Percentiles rank a stretch among this genome's conserved stretches.
Evolutionary conservation across 2,329 filamentous ascomycete species (phyloP).

Genomic region (Didymella arachidicola): DNA sequence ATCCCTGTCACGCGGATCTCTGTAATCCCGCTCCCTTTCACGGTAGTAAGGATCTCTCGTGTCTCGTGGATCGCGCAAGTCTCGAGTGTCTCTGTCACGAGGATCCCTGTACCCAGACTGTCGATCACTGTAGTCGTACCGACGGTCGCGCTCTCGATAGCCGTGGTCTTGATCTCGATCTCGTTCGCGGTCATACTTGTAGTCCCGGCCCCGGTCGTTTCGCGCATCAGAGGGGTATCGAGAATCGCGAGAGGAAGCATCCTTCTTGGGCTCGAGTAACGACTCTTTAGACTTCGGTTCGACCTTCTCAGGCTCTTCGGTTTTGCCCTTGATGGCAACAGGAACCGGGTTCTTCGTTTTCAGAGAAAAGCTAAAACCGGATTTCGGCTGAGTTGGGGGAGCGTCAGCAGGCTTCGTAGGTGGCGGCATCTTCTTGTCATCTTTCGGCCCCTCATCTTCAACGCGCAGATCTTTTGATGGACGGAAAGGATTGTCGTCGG

Average conservation of each 20-base stretch:
- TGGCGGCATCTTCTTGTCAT: slow-evolving; percentile 62
- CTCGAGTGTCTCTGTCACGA: slow-evolving; percentile 37
- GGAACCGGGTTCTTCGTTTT: slow-evolving; percentile 72
- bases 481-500: slow-evolving; percentile 68
- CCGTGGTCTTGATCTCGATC: slow-evolving; percentile 54
- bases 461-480: slow-evolving; percentile 70
- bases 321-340: slow-evolving; percentile 60
- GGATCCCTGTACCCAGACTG: slow-evolving; percentile 39
- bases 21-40: slow-evolving; percentile 31
- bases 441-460: slow-evolving; percentile 67
- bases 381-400: slow-evolving; percentile 60
- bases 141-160: slow-evolving; percentile 52
- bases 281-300: slow-evolving; percentile 50
- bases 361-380: slow-evolving; percentile 86
- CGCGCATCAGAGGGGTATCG: slow-evolving; percentile 34
- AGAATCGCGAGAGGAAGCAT: slow-evolving; percentile 45
- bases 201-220: slow-evolving; percentile 35
- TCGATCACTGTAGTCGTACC: slow-evolving; percentile 39
- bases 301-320: slow-evolving; percentile 50
- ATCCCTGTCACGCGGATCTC: slow-evolving; percentile 32
- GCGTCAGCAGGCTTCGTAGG: slow-evolving; percentile 59
- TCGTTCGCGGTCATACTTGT: slow-evolving; percentile 35
- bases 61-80: slow-evolving; percentile 20
- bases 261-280: slow-evolving; percentile 50
- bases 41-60: slow-evolving; percentile 26